Evolutionary conservation across 2,329 filamentous ascomycete genomes (phyloP), one percentile per base, ranked within the genome.

Genomic region (Aspergillus ruber): DNA sequence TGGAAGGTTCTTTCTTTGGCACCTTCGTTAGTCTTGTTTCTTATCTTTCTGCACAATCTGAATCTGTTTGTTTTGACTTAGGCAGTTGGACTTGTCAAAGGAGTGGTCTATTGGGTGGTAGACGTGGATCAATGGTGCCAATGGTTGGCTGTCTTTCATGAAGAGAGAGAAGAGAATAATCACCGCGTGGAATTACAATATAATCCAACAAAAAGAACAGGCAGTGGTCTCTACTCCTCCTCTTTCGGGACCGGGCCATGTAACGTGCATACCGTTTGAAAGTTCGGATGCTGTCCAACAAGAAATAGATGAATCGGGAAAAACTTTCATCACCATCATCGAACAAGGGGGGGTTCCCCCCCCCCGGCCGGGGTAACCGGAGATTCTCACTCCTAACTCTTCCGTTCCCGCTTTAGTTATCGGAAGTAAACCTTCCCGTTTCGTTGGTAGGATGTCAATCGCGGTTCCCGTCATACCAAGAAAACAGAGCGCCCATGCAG

Each of bases 1-100:
- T 62, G 52, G 63, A 67, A 65, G 45, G 13, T 64, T 64, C 59
- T 57, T 51, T 59, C 59, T 57, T 52, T 59, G 51, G 51, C 15
- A 33, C 18, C 43, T n/a, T n/a, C n/a, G n/a, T n/a, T n/a, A n/a
- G n/a, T n/a, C n/a, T n/a, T 38, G 3, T 21, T 29, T 29, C 25
- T 12, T 29, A 5, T 29, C 21, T 5, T 47, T 47, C 47, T 50
- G 46, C 48, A 51, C 47, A 39, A 18, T 43, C 35, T 36, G 42
- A 44, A 41, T 40, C 32, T 45, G 23, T 47, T 42, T 18, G 20
- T 12, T 29, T 42, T 42, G 6, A 9, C 10, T 42, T 27, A 27
- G 46, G 45, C 42, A 29, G 33, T 41, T 18, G 41, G 45, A 46
- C 21, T 50, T 10, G 48, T 33, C 44, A 32, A 53, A 58, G 45